Conservation (phyloP, 176 grass and related monocot genomes). For the Cenchrus purpureus region DNA sequence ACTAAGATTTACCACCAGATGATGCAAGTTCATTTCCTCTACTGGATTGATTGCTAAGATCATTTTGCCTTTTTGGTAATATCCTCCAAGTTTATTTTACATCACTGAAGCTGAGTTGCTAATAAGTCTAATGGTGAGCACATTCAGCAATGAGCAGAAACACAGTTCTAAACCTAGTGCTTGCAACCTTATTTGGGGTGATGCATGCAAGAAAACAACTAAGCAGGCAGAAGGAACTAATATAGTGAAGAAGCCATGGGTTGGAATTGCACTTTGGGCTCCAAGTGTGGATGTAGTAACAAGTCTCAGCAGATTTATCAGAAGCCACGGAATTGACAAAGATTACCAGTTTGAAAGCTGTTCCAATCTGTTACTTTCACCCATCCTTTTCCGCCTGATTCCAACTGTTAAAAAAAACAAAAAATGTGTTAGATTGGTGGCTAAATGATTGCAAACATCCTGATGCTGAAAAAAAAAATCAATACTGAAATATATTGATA, state of each 20-base stretch:
- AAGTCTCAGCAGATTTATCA: neutral
- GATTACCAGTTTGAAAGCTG: constrained; percentile 69
- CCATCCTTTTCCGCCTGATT: constrained; percentile 47
- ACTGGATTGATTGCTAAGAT: too few species aligned
- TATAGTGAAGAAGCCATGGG: neutral
- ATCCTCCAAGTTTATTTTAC: too few species aligned
- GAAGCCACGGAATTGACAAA: neutral
- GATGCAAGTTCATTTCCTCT: too few species aligned
- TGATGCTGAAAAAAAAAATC: neutral
- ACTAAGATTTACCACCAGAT: too few species aligned
- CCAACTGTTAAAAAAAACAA: constrained; percentile 59
- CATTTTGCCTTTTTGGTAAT: too few species aligned
- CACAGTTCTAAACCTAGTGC: neutral
- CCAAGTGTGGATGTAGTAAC: neutral
- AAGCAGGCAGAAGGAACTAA: neutral
- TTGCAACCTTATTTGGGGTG: neutral
- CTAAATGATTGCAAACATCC: neutral
- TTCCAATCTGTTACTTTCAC: constrained; percentile 78
- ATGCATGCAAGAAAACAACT: neutral
- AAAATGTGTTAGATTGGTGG: neutral
- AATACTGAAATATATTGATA: neutral
- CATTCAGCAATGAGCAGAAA: constrained; percentile 18
- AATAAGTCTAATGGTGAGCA: neutral
- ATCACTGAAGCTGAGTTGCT: too few species aligned
- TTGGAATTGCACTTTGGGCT: neutral